A percentile compares a stretch with the other conserved stretches of the same genome.
Evolutionary conservation across 2,329 filamentous ascomycete species (phyloP).

Genomic region (Aaosphaeria pasadenensis): DNA sequence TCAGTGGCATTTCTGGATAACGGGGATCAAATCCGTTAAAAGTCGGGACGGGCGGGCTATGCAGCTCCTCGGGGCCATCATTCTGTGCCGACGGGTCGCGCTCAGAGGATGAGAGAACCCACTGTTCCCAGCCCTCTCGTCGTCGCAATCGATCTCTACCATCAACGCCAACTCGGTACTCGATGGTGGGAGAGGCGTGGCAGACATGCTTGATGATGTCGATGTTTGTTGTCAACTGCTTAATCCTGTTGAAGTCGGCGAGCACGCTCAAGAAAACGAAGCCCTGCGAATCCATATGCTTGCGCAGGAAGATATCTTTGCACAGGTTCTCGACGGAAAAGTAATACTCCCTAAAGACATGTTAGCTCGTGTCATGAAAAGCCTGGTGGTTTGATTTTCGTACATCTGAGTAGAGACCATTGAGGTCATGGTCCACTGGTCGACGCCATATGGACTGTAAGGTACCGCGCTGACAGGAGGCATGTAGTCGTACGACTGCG

Average conservation of each 20-base stretch:
- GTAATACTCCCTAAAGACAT: constrained; percentile 74
- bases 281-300: constrained; percentile 92
- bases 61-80: constrained; percentile 59
- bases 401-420: constrained; percentile 62
- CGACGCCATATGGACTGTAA: constrained; percentile 57
- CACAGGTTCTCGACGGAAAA: constrained; percentile 94
- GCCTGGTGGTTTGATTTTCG: not conserved
- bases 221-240: constrained; percentile 67
- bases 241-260: constrained; percentile 81
- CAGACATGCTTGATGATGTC: constrained; percentile 74
- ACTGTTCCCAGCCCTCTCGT: constrained; percentile 74
- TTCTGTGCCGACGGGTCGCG: constrained; percentile 73
- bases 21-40: constrained; percentile 33
- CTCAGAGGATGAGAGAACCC: constrained; percentile 68
- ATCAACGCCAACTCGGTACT: constrained; percentile 73
- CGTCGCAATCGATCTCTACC: constrained; percentile 75
- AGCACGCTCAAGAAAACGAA: constrained; percentile 81
- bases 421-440: constrained; percentile 54
- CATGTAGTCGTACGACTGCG: constrained; percentile 56
- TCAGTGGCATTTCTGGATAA: constrained; percentile 21
- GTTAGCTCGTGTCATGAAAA: not conserved
- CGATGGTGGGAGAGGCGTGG: constrained; percentile 67
- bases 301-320: constrained; percentile 86
- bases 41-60: constrained; percentile 39
- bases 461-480: constrained; percentile 58